These are phyloP conservation scores for Cordia subcordata DNA, from an alignment of 257 asterid species.

Conservation along the genomic window DNA sequence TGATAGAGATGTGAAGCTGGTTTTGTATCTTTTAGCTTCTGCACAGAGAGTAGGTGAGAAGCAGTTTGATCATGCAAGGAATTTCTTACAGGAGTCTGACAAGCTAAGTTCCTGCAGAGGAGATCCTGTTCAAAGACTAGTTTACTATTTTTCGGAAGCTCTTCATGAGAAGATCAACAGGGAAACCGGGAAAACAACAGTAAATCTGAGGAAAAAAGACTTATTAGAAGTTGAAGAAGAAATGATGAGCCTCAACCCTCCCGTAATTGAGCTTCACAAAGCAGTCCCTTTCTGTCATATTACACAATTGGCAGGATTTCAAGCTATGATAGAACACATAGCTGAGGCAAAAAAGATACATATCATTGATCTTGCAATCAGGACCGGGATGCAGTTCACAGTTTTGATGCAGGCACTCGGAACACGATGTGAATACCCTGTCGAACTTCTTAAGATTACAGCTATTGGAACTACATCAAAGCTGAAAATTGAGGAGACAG, in stretches of 20 bases:
- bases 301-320: slow-evolving; percentile 37
- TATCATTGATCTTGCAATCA: slow-evolving; percentile 39
- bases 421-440: slow-evolving; percentile 18
- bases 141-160: slow-evolving; percentile 22
- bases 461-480: slow-evolving; percentile 33
- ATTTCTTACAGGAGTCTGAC: slow-evolving; percentile 23
- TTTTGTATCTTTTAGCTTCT: slow-evolving; percentile 21
- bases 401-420: slow-evolving; percentile 60
- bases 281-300: slow-evolving; percentile 36
- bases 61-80: slow-evolving; percentile 28
- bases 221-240: slow-evolving; percentile 5
- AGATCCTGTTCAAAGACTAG: slow-evolving; percentile 22
- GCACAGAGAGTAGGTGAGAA: slow-evolving; percentile 22
- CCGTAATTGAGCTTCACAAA: slow-evolving; percentile 30
- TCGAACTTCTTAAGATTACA: slow-evolving; percentile 45
- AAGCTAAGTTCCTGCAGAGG: slow-evolving; percentile 15
- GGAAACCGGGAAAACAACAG: slow-evolving; percentile 20
- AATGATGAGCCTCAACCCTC: slow-evolving; percentile 6
- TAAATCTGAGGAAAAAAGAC: neutral
- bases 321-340: slow-evolving; percentile 39
- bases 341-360: slow-evolving; percentile 32
- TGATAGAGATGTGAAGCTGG: slow-evolving; percentile 15
- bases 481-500: slow-evolving; percentile 37
- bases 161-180: slow-evolving; percentile 26
- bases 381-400: slow-evolving; percentile 39